Conservation (phyloP, 106 monocot species). For the Dactylorhiza incarnata region DNA sequence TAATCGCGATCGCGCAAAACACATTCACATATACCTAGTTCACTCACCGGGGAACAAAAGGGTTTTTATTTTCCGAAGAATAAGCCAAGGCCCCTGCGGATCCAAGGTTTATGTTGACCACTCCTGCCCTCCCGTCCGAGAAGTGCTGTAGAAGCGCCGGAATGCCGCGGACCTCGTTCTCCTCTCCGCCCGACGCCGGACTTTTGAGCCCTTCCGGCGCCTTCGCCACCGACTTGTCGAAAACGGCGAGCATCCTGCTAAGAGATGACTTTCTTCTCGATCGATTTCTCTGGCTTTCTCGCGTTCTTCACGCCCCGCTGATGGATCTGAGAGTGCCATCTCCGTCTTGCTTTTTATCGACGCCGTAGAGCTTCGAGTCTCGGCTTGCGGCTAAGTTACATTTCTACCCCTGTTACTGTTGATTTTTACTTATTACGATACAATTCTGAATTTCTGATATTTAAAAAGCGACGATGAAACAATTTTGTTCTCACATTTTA, state of each 20-base stretch:
- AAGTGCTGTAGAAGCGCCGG: conserved; percentile 11
- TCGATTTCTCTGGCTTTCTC: background rate
- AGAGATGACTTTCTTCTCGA: background rate
- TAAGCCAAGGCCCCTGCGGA: conserved; percentile 14
- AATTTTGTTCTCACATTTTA: too few relatives aligned
- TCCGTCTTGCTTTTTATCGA: background rate
- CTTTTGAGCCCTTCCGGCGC: conserved; percentile 15
- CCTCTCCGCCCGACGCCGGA: background rate
- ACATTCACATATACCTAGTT: background rate
- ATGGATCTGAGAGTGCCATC: background rate
- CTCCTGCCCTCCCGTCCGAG: conserved; percentile 10
- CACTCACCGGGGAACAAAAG: conserved; percentile 15
- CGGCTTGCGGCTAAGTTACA: background rate
- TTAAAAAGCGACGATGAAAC: too few relatives aligned
- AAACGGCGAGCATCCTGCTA: conserved; percentile 13
- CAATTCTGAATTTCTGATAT: too few relatives aligned
- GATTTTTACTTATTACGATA: too few relatives aligned
- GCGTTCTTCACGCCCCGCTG: background rate
- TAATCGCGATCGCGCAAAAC: background rate
- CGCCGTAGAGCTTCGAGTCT: too few relatives aligned
- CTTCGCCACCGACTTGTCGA: conserved; percentile 16
- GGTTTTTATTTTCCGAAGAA: conserved; percentile 19
- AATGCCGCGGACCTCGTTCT: background rate
- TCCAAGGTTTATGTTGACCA: conserved; percentile 21
- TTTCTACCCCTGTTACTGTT: too few relatives aligned